Conservation (phyloP, 2,329 filamentous ascomycete species). For the Hypoxylon sp. region DNA sequence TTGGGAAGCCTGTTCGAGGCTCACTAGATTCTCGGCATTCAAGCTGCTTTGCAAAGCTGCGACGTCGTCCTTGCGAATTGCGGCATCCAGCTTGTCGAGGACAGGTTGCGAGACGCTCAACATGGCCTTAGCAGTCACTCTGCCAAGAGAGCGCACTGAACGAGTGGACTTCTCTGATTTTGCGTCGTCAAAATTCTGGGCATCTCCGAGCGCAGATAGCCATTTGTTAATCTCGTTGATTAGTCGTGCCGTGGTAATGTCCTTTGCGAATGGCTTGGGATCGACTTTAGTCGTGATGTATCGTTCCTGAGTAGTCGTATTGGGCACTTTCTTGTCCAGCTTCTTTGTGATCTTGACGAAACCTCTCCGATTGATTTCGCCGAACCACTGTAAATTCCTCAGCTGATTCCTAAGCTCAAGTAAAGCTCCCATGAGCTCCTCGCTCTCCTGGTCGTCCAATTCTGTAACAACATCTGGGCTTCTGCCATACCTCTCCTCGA, state of each 20-base stretch:
- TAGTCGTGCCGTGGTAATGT: constrained; percentile 62
- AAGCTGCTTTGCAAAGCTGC: constrained; percentile 68
- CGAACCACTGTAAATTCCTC: constrained; percentile 96
- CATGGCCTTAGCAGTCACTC: constrained; percentile 80
- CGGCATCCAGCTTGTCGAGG: constrained; percentile 78
- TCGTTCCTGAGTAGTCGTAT: constrained; percentile 80
- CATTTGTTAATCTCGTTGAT: constrained; percentile 84
- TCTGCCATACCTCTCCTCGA: constrained; percentile 88
- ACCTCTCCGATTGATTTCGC: constrained; percentile 92
- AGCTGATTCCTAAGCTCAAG: constrained; percentile 89
- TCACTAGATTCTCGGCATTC: constrained; percentile 66
- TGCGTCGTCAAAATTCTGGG: constrained; percentile 80
- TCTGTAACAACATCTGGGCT: constrained; percentile 75
- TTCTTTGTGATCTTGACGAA: constrained; percentile 99
- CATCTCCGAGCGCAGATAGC: constrained; percentile 84
- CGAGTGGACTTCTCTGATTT: constrained; percentile 79
- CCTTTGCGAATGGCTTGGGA: constrained; percentile 87
- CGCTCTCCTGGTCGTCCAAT: constrained; percentile 87
- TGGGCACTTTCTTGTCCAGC: constrained; percentile 91
- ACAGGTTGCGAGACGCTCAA: constrained; percentile 76
- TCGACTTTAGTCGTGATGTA: constrained; percentile 95
- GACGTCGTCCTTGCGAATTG: constrained; percentile 77
- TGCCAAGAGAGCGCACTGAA: constrained; percentile 77
- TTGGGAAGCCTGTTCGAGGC: constrained; percentile 68
- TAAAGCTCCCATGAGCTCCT: constrained; percentile 90